Evolutionary conservation across 2,329 filamentous ascomycete species (phyloP).

Genomic region (Annulohypoxylon truncatum): DNA sequence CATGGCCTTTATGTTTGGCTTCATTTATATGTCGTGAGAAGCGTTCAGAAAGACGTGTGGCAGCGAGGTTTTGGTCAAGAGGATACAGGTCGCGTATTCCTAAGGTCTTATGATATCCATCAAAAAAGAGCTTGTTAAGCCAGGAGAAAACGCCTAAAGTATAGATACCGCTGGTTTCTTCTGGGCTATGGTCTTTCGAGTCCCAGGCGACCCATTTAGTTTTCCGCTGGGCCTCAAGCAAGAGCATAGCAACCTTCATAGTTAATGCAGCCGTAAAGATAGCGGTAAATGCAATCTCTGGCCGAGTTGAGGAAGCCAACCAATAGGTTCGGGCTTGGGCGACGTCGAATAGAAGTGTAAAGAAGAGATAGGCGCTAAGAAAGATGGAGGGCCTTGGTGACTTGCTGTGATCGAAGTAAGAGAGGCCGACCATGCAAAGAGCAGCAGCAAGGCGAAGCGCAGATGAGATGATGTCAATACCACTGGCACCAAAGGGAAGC

Average conservation of each 20-base stretch:
- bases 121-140: conserved; percentile 49
- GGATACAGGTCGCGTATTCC: conserved; percentile 33
- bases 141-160: conserved; percentile 50
- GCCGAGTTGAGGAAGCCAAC: conserved; percentile 44
- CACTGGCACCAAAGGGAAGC: conserved; percentile 10
- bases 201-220: conserved; percentile 28
- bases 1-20: background rate
- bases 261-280: conserved; percentile 34
- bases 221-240: conserved; percentile 32
- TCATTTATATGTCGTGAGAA: conserved; percentile 2
- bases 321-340: conserved; percentile 58
- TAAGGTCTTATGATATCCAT: conserved; percentile 34
- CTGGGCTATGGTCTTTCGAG: conserved; percentile 42
- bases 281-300: conserved; percentile 30
- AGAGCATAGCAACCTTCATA: conserved; percentile 21
- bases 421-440: conserved; percentile 36
- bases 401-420: conserved; percentile 38
- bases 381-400: conserved; percentile 57
- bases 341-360: conserved; percentile 58
- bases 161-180: conserved; percentile 51
- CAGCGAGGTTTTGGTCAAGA: conserved; percentile 29
- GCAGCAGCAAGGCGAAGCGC: conserved; percentile 33
- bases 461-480: conserved; percentile 28
- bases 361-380: conserved; percentile 55
- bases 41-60: conserved; percentile 17